Evolutionary conservation across 2,329 filamentous ascomycete species (phyloP).

Genomic region (Xylariaceae sp.): DNA sequence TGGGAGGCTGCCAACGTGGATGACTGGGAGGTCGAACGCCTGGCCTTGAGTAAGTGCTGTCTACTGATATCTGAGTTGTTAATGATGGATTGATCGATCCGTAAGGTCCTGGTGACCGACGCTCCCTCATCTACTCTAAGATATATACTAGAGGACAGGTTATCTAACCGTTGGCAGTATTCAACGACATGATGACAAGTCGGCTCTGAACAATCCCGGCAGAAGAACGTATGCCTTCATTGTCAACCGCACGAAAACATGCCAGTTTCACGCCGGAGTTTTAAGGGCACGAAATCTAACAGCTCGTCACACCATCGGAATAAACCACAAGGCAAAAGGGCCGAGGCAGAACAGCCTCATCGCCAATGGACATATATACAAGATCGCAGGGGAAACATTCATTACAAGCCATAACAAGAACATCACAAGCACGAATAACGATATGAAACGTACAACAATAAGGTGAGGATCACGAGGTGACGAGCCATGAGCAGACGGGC

Average conservation of each 20-base stretch:
- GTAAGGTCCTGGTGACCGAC: no score
- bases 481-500: no score
- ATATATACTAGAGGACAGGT: no score
- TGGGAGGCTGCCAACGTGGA: conserved; percentile 30
- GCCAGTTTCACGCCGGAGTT: no score
- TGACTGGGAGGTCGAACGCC: conserved; percentile 21
- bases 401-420: neutral
- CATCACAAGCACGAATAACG: neutral
- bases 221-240: no score
- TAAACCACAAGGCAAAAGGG: neutral
- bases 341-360: neutral
- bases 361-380: neutral
- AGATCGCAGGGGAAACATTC: neutral
- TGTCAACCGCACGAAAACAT: no score
- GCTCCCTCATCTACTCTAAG: no score
- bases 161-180: neutral
- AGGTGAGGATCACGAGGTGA: neutral
- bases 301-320: neutral
- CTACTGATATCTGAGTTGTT: neutral
- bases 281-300: no score
- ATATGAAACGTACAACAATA: neutral
- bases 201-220: conserved; percentile 8
- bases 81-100: no score
- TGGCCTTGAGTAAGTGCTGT: conserved; percentile 6
- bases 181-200: conserved; percentile 13